Percentiles rank a stretch among this genome's conserved stretches.
Conservation (phyloP, 2,329 filamentous ascomycete species). For the Onygenales sp. region DNA sequence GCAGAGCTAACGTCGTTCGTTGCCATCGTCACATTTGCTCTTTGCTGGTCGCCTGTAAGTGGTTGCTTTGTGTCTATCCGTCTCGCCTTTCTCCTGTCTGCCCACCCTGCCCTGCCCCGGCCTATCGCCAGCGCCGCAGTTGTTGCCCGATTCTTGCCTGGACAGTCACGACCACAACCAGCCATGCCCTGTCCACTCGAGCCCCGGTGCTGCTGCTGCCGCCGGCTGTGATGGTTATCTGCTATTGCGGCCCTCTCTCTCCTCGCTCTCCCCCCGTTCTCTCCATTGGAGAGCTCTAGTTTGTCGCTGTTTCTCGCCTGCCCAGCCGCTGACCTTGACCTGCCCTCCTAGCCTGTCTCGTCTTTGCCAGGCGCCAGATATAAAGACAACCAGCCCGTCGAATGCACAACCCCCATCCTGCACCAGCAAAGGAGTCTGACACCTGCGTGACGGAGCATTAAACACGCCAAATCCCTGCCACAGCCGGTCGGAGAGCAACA, state of each 20-base stretch:
- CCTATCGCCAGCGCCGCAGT: not conserved
- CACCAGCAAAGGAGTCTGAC: not conserved
- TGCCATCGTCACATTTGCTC: not conserved
- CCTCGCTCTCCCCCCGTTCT: not conserved
- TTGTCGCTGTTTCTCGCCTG: not conserved
- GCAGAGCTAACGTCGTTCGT: not conserved
- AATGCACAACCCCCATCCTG: not conserved
- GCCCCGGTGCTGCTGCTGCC: not conserved
- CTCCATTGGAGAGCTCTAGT: not conserved
- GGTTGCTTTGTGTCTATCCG: constrained; percentile 8
- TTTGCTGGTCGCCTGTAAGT: constrained; percentile 10
- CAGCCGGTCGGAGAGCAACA: not conserved
- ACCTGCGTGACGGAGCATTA: not conserved
- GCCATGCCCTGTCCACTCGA: not conserved
- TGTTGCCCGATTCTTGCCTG: constrained; percentile 4
- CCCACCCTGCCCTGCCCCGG: not conserved
- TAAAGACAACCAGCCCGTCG: no score
- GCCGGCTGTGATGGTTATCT: not conserved
- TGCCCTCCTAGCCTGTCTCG: not conserved
- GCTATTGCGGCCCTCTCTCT: not conserved
- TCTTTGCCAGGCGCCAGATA: not conserved
- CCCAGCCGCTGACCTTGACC: not conserved
- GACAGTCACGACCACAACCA: not conserved
- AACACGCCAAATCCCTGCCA: not conserved
- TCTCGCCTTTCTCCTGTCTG: not conserved